A percentile compares a stretch with the other conserved stretches of the same genome.
Conservation (phyloP, 441 rosid species). For the Croton laevigatus region DNA sequence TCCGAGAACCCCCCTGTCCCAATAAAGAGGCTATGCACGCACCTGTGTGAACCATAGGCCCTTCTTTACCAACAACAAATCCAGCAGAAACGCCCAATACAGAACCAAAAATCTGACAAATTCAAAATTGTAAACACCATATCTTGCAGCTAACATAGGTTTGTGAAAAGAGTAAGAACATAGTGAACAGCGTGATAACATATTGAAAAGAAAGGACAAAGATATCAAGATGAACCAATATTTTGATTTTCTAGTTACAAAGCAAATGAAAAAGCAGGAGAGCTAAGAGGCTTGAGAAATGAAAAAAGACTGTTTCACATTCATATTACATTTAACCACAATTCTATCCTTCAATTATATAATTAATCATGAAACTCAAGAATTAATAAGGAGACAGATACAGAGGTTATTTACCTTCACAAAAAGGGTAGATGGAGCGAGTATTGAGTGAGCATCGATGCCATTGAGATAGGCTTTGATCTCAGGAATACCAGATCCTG, state of each 20-base stretch:
- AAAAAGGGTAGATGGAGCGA: constrained; percentile 58
- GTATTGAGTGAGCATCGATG: constrained; percentile 74
- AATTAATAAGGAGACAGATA: background rate
- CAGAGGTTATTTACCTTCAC: constrained; percentile 43
- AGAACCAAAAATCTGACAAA: constrained; percentile 67
- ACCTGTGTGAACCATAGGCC: constrained; percentile 89
- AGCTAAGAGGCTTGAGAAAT: no score
- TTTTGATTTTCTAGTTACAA: no score
- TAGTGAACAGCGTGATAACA: no score
- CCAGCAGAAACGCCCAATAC: constrained; percentile 76
- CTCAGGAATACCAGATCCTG: constrained; percentile 95
- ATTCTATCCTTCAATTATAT: background rate
- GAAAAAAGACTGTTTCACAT: no score
- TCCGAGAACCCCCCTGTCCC: constrained; percentile 81
- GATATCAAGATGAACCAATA: no score
- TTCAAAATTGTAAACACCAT: background rate
- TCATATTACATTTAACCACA: no score
- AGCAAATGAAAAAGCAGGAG: no score
- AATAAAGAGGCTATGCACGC: constrained; percentile 79
- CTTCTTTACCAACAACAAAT: constrained; percentile 81
- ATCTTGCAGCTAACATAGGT: background rate
- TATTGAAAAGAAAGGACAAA: no score
- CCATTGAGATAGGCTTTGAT: constrained; percentile 91
- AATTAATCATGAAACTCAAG: background rate
- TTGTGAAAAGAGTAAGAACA: no score